Base-by-base conservation (phyloP, 2,329 filamentous ascomycete species). In the Simplicillium sp. region DNA sequence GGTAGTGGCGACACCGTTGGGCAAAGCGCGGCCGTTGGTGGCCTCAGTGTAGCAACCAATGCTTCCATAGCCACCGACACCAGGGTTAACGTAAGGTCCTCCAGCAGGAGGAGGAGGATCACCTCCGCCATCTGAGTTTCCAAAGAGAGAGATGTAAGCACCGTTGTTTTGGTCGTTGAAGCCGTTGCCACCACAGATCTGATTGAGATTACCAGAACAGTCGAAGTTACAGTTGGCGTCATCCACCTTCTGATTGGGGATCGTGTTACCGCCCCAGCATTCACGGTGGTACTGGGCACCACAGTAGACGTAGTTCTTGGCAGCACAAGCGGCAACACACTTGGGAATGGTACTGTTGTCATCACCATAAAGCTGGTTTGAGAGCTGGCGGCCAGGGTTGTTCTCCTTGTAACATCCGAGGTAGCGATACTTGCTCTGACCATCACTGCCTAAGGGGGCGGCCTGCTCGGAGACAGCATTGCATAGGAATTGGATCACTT, bases 331-430 rank as follows among this genome's bases (percentile, higher is more conserved):
- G 1, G 53, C 54, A 32, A 75, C 69, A 38, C 71, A 76, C 46
- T 58, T 55, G 17, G 58, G 57, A 17, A 62, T 67, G 3, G 67
- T 67, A 54, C 63, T 70, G 12, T 52, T 54, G 9, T 53, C 44
- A n/a, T 58, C 54, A n/a, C 58, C 55, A 33, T 67, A 66, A 0
- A 71, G 43, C 45, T 66, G 61, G 3, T 45, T 57, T 2, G 64
- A 50, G 2, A 79, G 59, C 48, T 77, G 73, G 11, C 73, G 65
- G 11, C 63, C 65, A 0, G 73, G 73, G 35, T 73, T 76, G 44
- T 73, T 74, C 47, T 79, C 75, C 37, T 65, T 64, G 56, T 61
- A 77, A 54, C 75, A 79, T 3, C 74, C 74, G 2, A 64, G 48
- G 42, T 78, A 78, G 11, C 65, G 62, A 47, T 71, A 77, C n/a